Evolutionary conservation across 1,284 basidiomycete genomes (phyloP).

Genomic region (Pyrrhoderma lamaoense): DNA sequence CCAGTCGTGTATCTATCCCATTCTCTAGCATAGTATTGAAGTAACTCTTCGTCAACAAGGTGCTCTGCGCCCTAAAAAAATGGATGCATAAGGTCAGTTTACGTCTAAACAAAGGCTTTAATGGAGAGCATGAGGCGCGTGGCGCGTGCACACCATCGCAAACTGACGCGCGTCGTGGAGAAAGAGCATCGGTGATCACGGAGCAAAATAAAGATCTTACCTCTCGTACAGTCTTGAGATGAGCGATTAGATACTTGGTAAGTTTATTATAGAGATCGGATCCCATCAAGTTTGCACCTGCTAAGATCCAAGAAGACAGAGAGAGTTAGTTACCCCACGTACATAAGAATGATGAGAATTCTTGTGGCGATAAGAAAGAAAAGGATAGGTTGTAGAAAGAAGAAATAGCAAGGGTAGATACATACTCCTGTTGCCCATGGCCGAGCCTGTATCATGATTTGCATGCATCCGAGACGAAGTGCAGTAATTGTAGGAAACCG

Average conservation of each 20-base stretch:
- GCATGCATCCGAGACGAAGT: slow-evolving; percentile 83
- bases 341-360: neutral
- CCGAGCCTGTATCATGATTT: slow-evolving; percentile 38
- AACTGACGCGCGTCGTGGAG: slow-evolving; percentile 5
- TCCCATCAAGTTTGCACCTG: slow-evolving; percentile 92
- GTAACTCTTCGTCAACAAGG: slow-evolving; percentile 79
- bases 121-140: too few species aligned
- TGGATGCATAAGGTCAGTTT: too few species aligned
- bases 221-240: slow-evolving; percentile 64
- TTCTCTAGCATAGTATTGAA: slow-evolving; percentile 87
- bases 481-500: slow-evolving; percentile 95
- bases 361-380: slow-evolving; percentile 15
- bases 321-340: slow-evolving; percentile 18
- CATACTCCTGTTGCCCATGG: slow-evolving; percentile 54
- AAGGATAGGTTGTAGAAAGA: neutral
- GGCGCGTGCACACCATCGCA: slow-evolving; percentile 18
- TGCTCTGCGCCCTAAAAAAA: slow-evolving; percentile 61
- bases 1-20: slow-evolving; percentile 98
- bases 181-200: neutral
- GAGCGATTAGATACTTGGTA: slow-evolving; percentile 75
- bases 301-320: slow-evolving; percentile 33
- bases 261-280: slow-evolving; percentile 91
- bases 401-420: slow-evolving; percentile 16
- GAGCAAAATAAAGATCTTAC: slow-evolving; percentile 31
- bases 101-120: too few species aligned